Percentiles rank a stretch among this genome's conserved stretches.
phyloP scores from a whole-genome alignment of 2,329 filamentous ascomycete species.

The Diaporthe humulicola region DNA sequence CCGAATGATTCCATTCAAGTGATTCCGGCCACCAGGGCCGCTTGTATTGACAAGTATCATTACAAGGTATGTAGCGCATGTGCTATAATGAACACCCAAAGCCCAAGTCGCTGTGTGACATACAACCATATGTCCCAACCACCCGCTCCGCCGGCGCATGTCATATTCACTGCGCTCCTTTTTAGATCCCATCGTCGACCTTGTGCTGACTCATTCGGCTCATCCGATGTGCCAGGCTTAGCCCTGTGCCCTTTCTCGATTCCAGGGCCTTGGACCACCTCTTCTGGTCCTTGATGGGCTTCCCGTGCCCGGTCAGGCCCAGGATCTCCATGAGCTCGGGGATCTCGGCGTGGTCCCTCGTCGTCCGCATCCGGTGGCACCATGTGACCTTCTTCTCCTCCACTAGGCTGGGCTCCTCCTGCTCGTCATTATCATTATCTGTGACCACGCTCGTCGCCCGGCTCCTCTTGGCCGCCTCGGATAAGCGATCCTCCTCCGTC shows the following conservation, averaged over 20 bases:
- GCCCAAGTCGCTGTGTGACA: background rate
- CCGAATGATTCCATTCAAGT: background rate
- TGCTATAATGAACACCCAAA: slow-evolving; percentile 10
- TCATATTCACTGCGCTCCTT: background rate
- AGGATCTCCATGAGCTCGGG: slow-evolving; percentile 74
- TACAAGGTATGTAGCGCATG: background rate
- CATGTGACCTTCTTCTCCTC: slow-evolving; percentile 77
- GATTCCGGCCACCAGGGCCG: background rate
- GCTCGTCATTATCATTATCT: slow-evolving; percentile 42
- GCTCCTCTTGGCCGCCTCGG: slow-evolving; percentile 22
- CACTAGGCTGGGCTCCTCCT: slow-evolving; percentile 47
- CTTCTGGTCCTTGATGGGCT: slow-evolving; percentile 55
- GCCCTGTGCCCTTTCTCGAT: slow-evolving; percentile 66
- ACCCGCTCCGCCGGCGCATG: background rate
- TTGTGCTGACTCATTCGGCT: slow-evolving; percentile 34
- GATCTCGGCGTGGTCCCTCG: slow-evolving; percentile 82
- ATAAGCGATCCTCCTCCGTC: slow-evolving; percentile 30
- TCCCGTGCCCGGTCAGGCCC: slow-evolving; percentile 63
- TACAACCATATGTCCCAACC: background rate
- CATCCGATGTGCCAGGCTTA: slow-evolving; percentile 60
- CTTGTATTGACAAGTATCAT: slow-evolving; percentile 26
- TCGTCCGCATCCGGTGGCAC: slow-evolving; percentile 87
- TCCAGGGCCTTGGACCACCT: slow-evolving; percentile 61
- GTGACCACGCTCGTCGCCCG: slow-evolving; percentile 41
- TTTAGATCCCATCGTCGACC: slow-evolving; percentile 6